Percentiles rank a stretch among this genome's conserved stretches.
Evolutionary conservation across 2,329 filamentous ascomycete genomes (phyloP).

Genomic region (Cladosporium sp.): DNA sequence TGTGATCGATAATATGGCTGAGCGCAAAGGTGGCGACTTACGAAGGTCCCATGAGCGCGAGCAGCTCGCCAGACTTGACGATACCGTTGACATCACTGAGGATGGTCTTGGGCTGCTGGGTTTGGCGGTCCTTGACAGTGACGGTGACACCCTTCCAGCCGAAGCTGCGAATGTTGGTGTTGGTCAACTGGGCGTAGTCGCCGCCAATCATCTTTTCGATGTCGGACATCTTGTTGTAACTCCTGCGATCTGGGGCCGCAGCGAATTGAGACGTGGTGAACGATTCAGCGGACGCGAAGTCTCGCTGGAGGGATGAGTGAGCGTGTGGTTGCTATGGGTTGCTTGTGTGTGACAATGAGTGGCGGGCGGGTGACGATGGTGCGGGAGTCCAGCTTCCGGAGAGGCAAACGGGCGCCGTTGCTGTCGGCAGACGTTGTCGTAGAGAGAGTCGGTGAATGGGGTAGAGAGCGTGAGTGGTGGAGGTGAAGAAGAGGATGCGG

Average conservation of each 20-base stretch:
- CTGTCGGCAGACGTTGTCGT: constrained; percentile 5
- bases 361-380: constrained; percentile 4
- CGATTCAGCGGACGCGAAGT: constrained; percentile 8
- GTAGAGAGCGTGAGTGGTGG: constrained; percentile 9
- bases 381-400: constrained; percentile 12
- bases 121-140: constrained; percentile 66
- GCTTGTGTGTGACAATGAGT: background rate
- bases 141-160: constrained; percentile 66
- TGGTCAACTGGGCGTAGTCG: constrained; percentile 54
- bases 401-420: constrained; percentile 9
- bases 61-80: constrained; percentile 65
- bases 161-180: constrained; percentile 61
- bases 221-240: constrained; percentile 38
- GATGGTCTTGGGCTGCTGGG: constrained; percentile 60
- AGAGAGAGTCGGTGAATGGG: background rate
- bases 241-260: constrained; percentile 28
- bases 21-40: constrained; percentile 30
- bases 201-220: constrained; percentile 43
- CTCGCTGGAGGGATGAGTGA: background rate
- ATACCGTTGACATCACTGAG: constrained; percentile 60
- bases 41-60: constrained; percentile 76
- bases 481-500: background rate
- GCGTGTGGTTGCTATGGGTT: background rate
- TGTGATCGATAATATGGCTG: background rate
- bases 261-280: constrained; percentile 10